Base-by-base conservation (phyloP, 2,329 filamentous ascomycete genomes). In the Zarea fungicola region DNA sequence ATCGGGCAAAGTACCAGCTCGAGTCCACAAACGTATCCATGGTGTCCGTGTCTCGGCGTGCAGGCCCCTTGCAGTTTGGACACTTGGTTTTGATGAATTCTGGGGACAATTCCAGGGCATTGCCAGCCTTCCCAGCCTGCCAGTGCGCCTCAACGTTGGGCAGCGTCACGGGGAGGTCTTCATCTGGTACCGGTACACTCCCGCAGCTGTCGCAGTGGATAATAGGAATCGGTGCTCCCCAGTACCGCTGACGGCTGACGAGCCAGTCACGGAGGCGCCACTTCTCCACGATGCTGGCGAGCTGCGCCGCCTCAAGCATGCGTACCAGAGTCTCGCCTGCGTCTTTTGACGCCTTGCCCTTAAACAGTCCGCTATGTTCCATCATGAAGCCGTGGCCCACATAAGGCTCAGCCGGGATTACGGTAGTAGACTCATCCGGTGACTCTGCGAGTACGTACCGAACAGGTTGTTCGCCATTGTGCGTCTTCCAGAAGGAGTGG, bases 1-100 rank as follows among this genome's bases (percentile, higher is more conserved):
- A 95, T 11, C 89, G 80, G 68, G 91, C 81, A 60, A 84, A 95
- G 65, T 96, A 96, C 90, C 90, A 96, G 47, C 89, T 95, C 2
- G 89, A 95, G 67, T 95, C 90, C 52, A 96, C 90, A 67, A 96
- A 96, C 0, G 90, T 96, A 65, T 96, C 90, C 90, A 96, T 95
- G 3, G 90, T 96, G 63, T 96, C 90, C 0, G 90, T 95, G 55
- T 96, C 90, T 54, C 90, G 79, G 62, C 82, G 85, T 6, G 88
- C 90, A 21, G 80, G 68, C 1, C 78, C 75, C 14, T 77, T 70
- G 59, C 90, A 96, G 56, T 79, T 79, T 5, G 90, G 90, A 61
- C 90, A 96, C 3, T 74, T 65, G 0, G 83, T 87, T 57, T 90
- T 81, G 39, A 89, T 74, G 83, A 89, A 96, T 7, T 85, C 80